These are phyloP conservation scores for Astrothelium subdiscretum DNA, from an alignment of 495 filamentous ascomycete species.

Conservation along the genomic window DNA sequence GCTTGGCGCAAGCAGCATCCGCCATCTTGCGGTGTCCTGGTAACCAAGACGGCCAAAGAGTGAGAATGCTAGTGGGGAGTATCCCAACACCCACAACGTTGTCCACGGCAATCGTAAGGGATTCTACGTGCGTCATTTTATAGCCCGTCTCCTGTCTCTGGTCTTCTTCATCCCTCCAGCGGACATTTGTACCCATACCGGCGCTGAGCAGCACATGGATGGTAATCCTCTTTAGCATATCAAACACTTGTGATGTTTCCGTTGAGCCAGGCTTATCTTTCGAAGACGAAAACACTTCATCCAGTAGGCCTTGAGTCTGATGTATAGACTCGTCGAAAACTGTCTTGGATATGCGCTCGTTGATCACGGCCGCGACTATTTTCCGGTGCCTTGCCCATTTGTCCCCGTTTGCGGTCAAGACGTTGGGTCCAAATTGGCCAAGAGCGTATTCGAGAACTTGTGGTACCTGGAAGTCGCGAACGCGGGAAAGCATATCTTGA, in stretches of 20 bases:
- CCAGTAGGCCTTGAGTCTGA: slow-evolving; percentile 21
- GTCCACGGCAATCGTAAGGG: slow-evolving; percentile 16
- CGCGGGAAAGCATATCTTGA: slow-evolving; percentile 16
- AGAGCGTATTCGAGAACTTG: slow-evolving; percentile 12
- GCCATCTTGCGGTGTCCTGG: slow-evolving; percentile 18
- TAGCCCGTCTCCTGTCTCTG: slow-evolving; percentile 18
- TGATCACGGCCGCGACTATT: slow-evolving; percentile 20
- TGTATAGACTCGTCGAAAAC: slow-evolving; percentile 21
- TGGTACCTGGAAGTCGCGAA: slow-evolving; percentile 18
- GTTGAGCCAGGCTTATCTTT: neutral
- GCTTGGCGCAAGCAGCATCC: slow-evolving; percentile 13
- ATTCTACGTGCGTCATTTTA: slow-evolving; percentile 20
- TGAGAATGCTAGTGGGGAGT: slow-evolving; percentile 20
- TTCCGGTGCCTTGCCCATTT: slow-evolving; percentile 22
- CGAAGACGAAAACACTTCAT: slow-evolving; percentile 6
- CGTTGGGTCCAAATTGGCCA: slow-evolving; percentile 22
- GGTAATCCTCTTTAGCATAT: slow-evolving; percentile 24
- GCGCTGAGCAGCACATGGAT: slow-evolving; percentile 22
- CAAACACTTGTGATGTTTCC: slow-evolving; percentile 19
- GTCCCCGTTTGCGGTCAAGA: slow-evolving; percentile 21
- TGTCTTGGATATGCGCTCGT: slow-evolving; percentile 23
- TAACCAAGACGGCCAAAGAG: slow-evolving; percentile 16
- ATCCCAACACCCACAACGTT: slow-evolving; percentile 16
- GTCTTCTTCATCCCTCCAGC: slow-evolving; percentile 13
- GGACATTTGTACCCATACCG: slow-evolving; percentile 18